Conservation (phyloP, 768 basidiomycete species). For the Tylopilus sp. region DNA sequence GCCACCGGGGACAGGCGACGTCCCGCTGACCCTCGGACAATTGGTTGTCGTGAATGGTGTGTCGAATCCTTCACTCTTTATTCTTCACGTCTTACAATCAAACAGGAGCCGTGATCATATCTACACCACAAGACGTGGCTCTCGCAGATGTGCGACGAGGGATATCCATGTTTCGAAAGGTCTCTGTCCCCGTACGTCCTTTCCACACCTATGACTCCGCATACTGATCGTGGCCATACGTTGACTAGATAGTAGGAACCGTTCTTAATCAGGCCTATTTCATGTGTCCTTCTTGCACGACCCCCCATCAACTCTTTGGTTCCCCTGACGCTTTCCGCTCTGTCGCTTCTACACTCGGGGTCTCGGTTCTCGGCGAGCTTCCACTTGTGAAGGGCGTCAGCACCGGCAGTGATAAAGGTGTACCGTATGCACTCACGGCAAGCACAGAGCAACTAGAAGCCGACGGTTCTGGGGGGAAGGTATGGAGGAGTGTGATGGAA, state of each 20-base stretch:
- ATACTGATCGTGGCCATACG: not conserved
- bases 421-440: conserved; percentile 43
- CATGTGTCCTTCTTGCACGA: conserved; percentile 68
- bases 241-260: conserved; percentile 71
- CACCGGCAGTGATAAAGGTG: conserved; percentile 64
- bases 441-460: conserved; percentile 9
- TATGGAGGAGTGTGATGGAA: conserved; percentile 34
- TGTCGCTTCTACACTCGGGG: conserved; percentile 52
- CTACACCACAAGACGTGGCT: conserved; percentile 94
- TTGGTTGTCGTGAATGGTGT: conserved; percentile 79
- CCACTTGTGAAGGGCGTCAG: conserved; percentile 79
- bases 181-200: conserved; percentile 73
- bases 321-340: conserved; percentile 58
- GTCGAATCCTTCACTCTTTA: conserved; percentile 13
- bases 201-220: not conserved
- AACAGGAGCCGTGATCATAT: conserved; percentile 87
- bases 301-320: conserved; percentile 67
- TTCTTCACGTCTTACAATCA: not conserved
- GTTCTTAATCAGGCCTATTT: conserved; percentile 88
- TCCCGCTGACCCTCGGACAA: conserved; percentile 88
- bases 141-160: conserved; percentile 90
- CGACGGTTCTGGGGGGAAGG: conserved; percentile 27
- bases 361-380: conserved; percentile 73
- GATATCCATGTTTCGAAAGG: conserved; percentile 87
- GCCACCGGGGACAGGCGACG: conserved; percentile 97